Percentiles rank a stretch among this genome's conserved stretches.
These are phyloP conservation scores for Onygenales sp. DNA, from an alignment of 2,329 filamentous ascomycete genomes.

Conservation along the genomic window DNA sequence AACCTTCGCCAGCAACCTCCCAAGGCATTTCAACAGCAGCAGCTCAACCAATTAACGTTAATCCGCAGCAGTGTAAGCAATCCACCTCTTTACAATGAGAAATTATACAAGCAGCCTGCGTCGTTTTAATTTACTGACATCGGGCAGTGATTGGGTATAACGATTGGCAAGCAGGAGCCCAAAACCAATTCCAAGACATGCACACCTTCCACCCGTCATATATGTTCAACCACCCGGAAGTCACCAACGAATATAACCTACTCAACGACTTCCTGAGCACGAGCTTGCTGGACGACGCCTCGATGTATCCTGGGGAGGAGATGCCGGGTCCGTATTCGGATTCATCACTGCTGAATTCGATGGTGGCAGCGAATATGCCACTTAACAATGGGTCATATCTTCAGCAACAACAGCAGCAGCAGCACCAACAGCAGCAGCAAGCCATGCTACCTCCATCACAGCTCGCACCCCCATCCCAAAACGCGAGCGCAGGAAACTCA, in stretches of 20 bases:
- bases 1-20: slow-evolving; percentile 51
- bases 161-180: slow-evolving; percentile 63
- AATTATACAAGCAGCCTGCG: slow-evolving; percentile 8
- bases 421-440: slow-evolving; percentile 24
- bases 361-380: slow-evolving; percentile 19
- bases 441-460: slow-evolving; percentile 13
- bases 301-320: slow-evolving; percentile 58
- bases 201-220: slow-evolving; percentile 88
- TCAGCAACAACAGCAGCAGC: slow-evolving; percentile 25
- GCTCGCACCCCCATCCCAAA: slow-evolving; percentile 20
- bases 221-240: slow-evolving; percentile 89
- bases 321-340: slow-evolving; percentile 53
- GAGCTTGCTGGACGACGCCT: slow-evolving; percentile 76
- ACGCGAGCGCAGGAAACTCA: slow-evolving; percentile 35
- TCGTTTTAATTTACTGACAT: slow-evolving; percentile 18
- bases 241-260: slow-evolving; percentile 92
- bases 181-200: slow-evolving; percentile 88
- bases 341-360: slow-evolving; percentile 41
- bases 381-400: slow-evolving; percentile 17
- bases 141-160: slow-evolving; percentile 67
- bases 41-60: slow-evolving; percentile 54
- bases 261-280: slow-evolving; percentile 94
- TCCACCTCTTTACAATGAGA: slow-evolving; percentile 5
- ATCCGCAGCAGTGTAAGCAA: slow-evolving; percentile 65
- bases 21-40: slow-evolving; percentile 57